phyloP scores from a whole-genome alignment of 192 early-diverging fungal species.

The Gryganskiella cystojenkinii region DNA sequence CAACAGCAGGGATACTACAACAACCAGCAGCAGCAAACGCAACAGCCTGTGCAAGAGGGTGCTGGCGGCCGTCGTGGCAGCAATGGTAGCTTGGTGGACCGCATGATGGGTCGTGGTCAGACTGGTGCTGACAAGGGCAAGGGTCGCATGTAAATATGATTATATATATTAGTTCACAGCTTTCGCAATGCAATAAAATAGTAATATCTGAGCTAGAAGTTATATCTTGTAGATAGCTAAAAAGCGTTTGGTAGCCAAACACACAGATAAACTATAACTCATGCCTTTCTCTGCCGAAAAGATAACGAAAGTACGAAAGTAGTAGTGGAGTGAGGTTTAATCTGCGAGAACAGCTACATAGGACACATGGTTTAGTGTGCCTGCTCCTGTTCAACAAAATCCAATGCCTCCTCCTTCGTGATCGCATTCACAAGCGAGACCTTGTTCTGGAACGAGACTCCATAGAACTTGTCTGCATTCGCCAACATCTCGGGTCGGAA shows the following conservation, averaged over 20 bases:
- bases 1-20: not conserved
- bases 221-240: no score
- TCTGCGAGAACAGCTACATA: no score
- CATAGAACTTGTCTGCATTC: slow-evolving; percentile 96
- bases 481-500: slow-evolving; percentile 96
- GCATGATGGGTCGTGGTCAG: slow-evolving; percentile 8
- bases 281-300: no score
- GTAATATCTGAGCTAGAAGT: no score
- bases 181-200: no score
- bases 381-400: slow-evolving; percentile 71
- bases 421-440: slow-evolving; percentile 88
- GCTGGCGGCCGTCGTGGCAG: not conserved
- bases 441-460: slow-evolving; percentile 96
- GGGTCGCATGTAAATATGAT: slow-evolving; percentile 13
- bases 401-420: slow-evolving; percentile 73
- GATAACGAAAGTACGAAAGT: no score
- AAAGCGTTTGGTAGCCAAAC: no score
- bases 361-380: slow-evolving; percentile 20
- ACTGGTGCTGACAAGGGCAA: slow-evolving; percentile 28
- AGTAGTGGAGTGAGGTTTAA: no score
- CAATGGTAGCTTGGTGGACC: slow-evolving; percentile 12
- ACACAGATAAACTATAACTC: no score
- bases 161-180: no score
- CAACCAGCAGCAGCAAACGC: not conserved
- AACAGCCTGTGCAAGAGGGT: not conserved